These are phyloP conservation scores for Ophiocordyceps camponoti-leonardi DNA, from an alignment of 2,329 filamentous ascomycete genomes.

Conservation along the genomic window DNA sequence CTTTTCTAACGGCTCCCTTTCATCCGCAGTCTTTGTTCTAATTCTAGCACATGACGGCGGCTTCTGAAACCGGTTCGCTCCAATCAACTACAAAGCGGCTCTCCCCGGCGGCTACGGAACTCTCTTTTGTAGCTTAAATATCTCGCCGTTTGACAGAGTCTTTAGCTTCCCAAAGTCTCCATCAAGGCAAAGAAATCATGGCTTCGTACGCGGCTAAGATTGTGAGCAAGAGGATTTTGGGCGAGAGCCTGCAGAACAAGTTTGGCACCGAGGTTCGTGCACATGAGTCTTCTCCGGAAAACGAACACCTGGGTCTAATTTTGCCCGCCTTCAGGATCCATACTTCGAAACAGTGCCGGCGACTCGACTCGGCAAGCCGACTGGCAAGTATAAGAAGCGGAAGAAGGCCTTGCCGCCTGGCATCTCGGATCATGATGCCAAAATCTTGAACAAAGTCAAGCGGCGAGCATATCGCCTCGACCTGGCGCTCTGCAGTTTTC, in stretches of 20 bases:
- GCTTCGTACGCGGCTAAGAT: conserved; percentile 33
- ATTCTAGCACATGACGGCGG: conserved; percentile 5
- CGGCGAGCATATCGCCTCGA: conserved; percentile 73
- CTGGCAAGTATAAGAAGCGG: conserved; percentile 61
- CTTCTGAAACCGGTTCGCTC: conserved; percentile 9
- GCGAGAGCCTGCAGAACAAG: conserved; percentile 38
- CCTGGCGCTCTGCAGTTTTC: conserved; percentile 64
- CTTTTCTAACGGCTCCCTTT: neutral
- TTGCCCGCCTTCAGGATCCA: conserved; percentile 47
- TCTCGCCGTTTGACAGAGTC: neutral
- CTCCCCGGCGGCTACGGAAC: conserved; percentile 1
- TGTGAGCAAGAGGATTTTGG: conserved; percentile 37
- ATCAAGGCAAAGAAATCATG: conserved; percentile 20
- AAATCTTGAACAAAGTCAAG: conserved; percentile 74
- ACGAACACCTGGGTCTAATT: conserved; percentile 9
- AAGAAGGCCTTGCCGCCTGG: conserved; percentile 74
- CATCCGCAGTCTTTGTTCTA: conserved; percentile 4
- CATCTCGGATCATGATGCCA: conserved; percentile 65
- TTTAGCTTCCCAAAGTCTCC: neutral
- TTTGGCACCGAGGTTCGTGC: conserved; percentile 35
- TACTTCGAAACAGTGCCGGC: conserved; percentile 75
- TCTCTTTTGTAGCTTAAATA: neutral
- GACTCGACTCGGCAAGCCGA: conserved; percentile 48
- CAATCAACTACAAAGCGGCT: conserved; percentile 8
- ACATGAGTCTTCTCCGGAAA: too few species aligned